phyloP scores from a whole-genome alignment of 768 basidiomycete species.

The Tubosaeta sp. region DNA sequence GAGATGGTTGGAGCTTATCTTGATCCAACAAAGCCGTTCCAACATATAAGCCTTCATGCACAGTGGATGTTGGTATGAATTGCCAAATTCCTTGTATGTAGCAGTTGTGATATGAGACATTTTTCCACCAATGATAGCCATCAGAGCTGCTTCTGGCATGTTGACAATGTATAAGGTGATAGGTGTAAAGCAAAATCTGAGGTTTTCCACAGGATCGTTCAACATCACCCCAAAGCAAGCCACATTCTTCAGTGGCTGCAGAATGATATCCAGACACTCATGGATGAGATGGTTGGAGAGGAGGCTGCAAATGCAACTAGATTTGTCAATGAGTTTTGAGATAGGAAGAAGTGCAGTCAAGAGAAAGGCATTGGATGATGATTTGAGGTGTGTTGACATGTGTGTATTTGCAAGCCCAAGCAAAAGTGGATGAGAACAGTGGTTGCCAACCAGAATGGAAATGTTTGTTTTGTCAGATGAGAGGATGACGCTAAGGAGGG shows the following conservation, averaged over 20 bases:
- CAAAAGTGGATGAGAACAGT: slow-evolving; percentile 5
- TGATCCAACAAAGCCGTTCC: too few relatives aligned
- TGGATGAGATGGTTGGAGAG: not conserved
- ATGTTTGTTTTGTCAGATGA: not conserved
- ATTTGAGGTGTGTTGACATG: slow-evolving; percentile 8
- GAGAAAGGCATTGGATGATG: slow-evolving; percentile 5
- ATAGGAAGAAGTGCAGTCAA: slow-evolving; percentile 6
- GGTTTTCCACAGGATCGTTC: not conserved
- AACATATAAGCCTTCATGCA: too few relatives aligned
- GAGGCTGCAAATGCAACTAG: not conserved
- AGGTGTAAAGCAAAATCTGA: not conserved
- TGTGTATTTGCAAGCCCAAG: slow-evolving; percentile 13
- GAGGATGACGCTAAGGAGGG: not conserved
- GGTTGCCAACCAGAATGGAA: not conserved
- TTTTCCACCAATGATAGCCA: slow-evolving; percentile 14
- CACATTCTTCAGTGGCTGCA: not conserved
- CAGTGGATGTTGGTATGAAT: too few relatives aligned
- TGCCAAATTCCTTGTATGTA: too few relatives aligned
- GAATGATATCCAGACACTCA: not conserved
- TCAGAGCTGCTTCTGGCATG: not conserved
- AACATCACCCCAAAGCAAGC: not conserved
- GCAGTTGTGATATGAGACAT: slow-evolving; percentile 31
- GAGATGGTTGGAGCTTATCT: too few relatives aligned
- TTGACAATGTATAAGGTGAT: not conserved
- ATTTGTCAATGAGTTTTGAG: slow-evolving; percentile 7